Evolutionary conservation across 2,329 filamentous ascomycete genomes (phyloP), one percentile per base, ranked within the genome.

Genomic region (Xylaria sp.): DNA sequence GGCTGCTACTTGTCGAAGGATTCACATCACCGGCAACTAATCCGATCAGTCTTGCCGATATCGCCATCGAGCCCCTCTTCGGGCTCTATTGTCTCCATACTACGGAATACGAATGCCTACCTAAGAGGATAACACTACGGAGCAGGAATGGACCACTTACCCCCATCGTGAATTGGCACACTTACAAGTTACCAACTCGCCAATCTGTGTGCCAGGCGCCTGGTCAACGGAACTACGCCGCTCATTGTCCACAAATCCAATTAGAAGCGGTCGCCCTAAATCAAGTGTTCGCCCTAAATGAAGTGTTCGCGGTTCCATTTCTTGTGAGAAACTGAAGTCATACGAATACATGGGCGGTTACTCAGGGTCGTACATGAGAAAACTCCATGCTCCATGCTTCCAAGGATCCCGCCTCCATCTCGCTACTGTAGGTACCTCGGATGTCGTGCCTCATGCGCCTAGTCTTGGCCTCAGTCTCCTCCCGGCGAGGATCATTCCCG

Each of bases 31-130:
- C 23, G 23, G 23, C 23, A 30, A 30, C 23, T 74, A 78, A 81
- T 81, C 77, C 73, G 66, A 73, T 77, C 78, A 81, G 23, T 82
- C 78, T 79, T 66, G 68, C 76, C 76, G 76, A 78, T 74, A 73
- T 76, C 74, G 76, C 71, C 64, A 63, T 55, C 52, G 59, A 52
- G 47, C 62, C 64, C 64, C 62, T 67, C 67, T 66, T 63, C 53
- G 64, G 23, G 23, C 23, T 30, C 23, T 30, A 30, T 30, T 30
- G 23, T 30, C 23, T 30, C 23, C 23, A 30, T 30, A 5, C 23
- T 30, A 5, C 23, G 23, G 23, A 30, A 30, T 30, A 30, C 23
- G 23, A 30, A 30, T 30, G 23, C 23, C 23, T 30, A 30, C 16
- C 16, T 16, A 16, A 16, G 23, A 30, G 23, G 23, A 30, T 30